Percentiles rank a stretch among this genome's conserved stretches.
These are phyloP conservation scores for Epicoccum nigrum DNA, from an alignment of 2,329 filamentous ascomycete genomes.

Conservation along the genomic window DNA sequence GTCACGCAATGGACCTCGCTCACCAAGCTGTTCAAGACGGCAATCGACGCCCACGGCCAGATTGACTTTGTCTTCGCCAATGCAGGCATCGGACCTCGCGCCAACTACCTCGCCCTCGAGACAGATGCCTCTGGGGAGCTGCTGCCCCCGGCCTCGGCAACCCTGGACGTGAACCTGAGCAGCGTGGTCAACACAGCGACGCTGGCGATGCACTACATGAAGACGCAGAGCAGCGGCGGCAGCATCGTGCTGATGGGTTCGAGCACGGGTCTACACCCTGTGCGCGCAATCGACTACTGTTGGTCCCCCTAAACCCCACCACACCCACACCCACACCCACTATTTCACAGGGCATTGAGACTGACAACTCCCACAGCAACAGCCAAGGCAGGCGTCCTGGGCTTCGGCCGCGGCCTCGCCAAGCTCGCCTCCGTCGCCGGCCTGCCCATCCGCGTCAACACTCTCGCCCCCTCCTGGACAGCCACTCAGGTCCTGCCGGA, in stretches of 20 bases:
- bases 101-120: conserved; percentile 56
- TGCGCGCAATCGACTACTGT: conserved; percentile 60
- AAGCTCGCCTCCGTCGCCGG: conserved; percentile 45
- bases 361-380: conserved; percentile 45
- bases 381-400: conserved; percentile 62
- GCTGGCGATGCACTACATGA: conserved; percentile 59
- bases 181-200: conserved; percentile 58
- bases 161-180: conserved; percentile 59
- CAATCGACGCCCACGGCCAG: conserved; percentile 51
- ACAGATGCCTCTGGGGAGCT: conserved; percentile 59
- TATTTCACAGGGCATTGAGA: too few relatives aligned
- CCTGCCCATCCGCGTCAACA: conserved; percentile 62
- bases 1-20: conserved; percentile 60
- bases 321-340: background rate
- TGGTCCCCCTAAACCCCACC: conserved; percentile 21
- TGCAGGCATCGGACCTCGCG: conserved; percentile 59
- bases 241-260: conserved; percentile 63
- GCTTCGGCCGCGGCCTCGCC: conserved; percentile 58
- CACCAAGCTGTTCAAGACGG: conserved; percentile 58
- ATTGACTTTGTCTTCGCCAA: conserved; percentile 61
- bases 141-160: conserved; percentile 51
- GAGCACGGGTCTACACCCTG: conserved; percentile 57
- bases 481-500: conserved; percentile 56
- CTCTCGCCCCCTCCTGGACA: conserved; percentile 63
- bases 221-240: conserved; percentile 55